These are phyloP conservation scores for Xanthoceras sorbifolium DNA, from an alignment of 345 rosid species.

Conservation along the genomic window DNA sequence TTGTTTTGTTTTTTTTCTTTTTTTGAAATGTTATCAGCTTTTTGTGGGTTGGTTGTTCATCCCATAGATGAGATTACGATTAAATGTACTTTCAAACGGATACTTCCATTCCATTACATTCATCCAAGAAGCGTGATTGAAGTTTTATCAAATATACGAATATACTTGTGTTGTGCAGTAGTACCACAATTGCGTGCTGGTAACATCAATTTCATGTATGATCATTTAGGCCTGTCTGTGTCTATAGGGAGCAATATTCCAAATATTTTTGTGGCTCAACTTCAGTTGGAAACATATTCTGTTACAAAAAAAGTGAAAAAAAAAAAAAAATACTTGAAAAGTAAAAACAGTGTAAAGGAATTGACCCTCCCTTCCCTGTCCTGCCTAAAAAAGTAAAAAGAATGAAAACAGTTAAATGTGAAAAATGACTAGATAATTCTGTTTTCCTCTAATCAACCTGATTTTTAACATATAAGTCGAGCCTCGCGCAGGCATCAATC, in stretches of 20 bases:
- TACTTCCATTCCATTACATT: no score
- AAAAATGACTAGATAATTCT: neutral
- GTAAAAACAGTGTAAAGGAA: no score
- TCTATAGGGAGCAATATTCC: neutral
- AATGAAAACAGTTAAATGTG: neutral
- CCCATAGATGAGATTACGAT: slow-evolving; percentile 6
- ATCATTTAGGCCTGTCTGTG: neutral
- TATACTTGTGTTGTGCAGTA: neutral
- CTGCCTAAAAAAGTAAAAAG: no score
- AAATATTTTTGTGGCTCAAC: no score
- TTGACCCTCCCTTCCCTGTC: no score
- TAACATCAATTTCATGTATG: no score
- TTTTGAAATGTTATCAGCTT: neutral
- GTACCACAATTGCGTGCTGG: neutral
- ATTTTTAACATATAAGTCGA: neutral
- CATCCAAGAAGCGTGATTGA: no score
- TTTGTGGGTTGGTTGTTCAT: slow-evolving; percentile 10
- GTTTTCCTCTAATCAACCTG: neutral
- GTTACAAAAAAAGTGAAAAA: no score
- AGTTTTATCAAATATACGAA: no score
- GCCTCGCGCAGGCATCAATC: neutral
- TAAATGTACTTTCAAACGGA: neutral
- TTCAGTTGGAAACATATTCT: no score
- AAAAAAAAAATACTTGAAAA: no score
- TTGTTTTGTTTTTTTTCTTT: neutral